Base-by-base conservation (phyloP, 306 rosid genomes). In the Castanospermum australe region DNA sequence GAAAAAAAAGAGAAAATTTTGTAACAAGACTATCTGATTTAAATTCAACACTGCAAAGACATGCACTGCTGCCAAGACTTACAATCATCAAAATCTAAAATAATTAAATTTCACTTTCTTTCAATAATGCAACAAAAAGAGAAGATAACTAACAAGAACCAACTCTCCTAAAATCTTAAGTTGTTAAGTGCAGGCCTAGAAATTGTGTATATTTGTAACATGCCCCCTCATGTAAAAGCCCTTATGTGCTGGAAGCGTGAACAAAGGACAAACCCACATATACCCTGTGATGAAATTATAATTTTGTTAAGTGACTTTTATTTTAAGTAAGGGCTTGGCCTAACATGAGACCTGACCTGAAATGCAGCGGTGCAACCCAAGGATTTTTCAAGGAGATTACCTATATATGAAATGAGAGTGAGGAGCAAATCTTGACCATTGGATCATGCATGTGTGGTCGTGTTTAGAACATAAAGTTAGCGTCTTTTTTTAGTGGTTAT, bases 61-160 rank as follows among this genome's bases (percentile, higher is more conserved):
- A 75, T 25, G 33, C 69, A 45, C 50, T 83, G 73, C 20, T 48
- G 54, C 41, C 10, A 8, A 25, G 72, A 78, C 55, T 64, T 11
- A 50, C 14, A 65, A 47, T 18, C 33, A 48, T 35, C 32, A 52
- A 72, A 56, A 68, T 7, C 50, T 71, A 56, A 20, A 22, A 24
- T 14, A 33, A 54, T 14, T 39, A 47, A 54, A 71, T 45, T 18
- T 35, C 15, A 28, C 28, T 73, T 21, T 73, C 47, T 42, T 48
- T 56, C 45, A 44, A 50, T 35, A 41, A 67, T 32, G 17, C 33
- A 60, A 67, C 42, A 60, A 20, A 41, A 50, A 48, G 8, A 42
- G 60, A 65, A 22, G 15, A 50, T 17, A 20, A 28, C 36, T 17
- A 47, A 50, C 66, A 50, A 15, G n/a, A 67, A 71, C 28, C 17